Conservation (phyloP, 257 asterid species). For the Solanum chiquidenum region DNA sequence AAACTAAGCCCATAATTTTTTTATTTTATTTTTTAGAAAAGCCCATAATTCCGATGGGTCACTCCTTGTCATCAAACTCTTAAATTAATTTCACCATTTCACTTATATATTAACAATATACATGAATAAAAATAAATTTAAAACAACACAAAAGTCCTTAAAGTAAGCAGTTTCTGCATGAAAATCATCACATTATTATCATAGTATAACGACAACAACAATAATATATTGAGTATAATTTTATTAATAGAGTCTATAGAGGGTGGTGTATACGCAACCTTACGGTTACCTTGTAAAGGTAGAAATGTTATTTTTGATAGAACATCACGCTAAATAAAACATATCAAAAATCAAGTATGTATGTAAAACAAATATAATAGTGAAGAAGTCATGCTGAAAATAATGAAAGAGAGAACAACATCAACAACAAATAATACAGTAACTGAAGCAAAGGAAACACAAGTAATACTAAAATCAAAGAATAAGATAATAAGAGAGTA, state of each 20-base stretch:
- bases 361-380: too few species aligned
- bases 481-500: neutral
- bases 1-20: neutral
- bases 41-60: neutral
- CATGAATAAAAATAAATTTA: neutral
- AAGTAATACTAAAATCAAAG: neutral
- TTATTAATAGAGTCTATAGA: too few species aligned
- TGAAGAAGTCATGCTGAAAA: neutral
- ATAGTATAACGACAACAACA: too few species aligned
- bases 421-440: too few species aligned
- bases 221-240: too few species aligned
- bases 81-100: too few species aligned
- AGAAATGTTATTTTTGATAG: too few species aligned
- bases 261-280: neutral
- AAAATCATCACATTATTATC: neutral
- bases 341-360: too few species aligned
- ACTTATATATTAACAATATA: neutral
- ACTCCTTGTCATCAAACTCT: neutral
- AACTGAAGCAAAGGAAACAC: neutral
- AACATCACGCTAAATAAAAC: accelerated
- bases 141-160: neutral
- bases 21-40: too few species aligned
- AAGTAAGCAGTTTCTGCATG: neutral
- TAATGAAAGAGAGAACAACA: neutral
- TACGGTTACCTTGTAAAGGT: too few species aligned